Percentiles rank a stretch among this genome's conserved stretches.
Conservation (phyloP, 306 rosid species). For the Herpetospermum pedunculosum region DNA sequence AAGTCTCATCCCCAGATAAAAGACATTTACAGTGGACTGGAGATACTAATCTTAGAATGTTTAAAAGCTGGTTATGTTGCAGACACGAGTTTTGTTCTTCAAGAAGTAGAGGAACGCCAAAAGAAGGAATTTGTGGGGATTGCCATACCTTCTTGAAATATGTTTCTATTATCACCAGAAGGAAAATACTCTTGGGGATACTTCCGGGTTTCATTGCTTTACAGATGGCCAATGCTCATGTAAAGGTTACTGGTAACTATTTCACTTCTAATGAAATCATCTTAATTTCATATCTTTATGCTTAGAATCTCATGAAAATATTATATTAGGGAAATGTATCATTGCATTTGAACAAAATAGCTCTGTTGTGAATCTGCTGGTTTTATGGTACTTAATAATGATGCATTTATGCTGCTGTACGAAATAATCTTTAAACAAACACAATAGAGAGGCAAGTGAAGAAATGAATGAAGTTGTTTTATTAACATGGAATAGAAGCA, state of each 20-base stretch:
- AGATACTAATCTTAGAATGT: constrained; percentile 71
- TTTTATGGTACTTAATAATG: neutral
- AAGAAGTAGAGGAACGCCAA: constrained; percentile 77
- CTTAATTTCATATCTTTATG: neutral
- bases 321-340: neutral
- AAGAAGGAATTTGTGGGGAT: constrained; percentile 80
- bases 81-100: constrained; percentile 69
- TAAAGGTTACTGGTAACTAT: constrained; percentile 55
- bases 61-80: constrained; percentile 67
- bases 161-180: constrained; percentile 50
- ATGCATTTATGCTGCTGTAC: neutral
- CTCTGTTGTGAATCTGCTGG: neutral
- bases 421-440: neutral
- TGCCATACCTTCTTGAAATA: constrained; percentile 70
- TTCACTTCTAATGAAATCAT: neutral
- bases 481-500: neutral
- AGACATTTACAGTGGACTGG: constrained; percentile 69
- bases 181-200: constrained; percentile 56
- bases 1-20: constrained; percentile 58
- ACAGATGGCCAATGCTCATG: constrained; percentile 69
- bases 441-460: neutral
- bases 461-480: neutral
- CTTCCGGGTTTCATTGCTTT: constrained; percentile 81
- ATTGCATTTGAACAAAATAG: neutral
- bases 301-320: neutral